Conservation (phyloP, 352 stramenopile species). For the Pythium sp. region DNA sequence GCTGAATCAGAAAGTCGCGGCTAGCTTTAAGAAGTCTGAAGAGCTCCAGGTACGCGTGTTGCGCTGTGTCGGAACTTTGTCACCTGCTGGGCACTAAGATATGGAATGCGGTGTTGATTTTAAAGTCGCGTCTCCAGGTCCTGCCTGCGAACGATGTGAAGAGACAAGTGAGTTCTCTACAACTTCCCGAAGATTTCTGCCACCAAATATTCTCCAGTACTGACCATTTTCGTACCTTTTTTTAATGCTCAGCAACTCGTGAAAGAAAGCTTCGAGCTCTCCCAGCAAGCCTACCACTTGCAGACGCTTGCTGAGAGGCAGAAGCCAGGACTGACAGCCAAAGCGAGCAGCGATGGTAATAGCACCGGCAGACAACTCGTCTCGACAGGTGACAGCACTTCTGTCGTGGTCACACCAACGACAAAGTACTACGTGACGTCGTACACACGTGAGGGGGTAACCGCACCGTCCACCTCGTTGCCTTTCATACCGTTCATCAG, state of each 20-base stretch:
- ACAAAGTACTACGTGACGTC: constrained; percentile 41
- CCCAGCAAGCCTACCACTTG: constrained; percentile 53
- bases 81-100: neutral
- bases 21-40: constrained; percentile 35
- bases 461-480: constrained; percentile 2
- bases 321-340: neutral
- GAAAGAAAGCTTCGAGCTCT: constrained; percentile 39
- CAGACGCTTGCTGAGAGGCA: constrained; percentile 35
- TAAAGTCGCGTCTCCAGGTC: constrained; percentile 10
- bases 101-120: neutral
- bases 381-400: constrained; percentile 4
- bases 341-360: neutral
- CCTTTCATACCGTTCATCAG: constrained; percentile 3
- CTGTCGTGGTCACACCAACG: constrained; percentile 15
- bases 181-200: neutral
- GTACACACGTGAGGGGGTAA: constrained; percentile 23
- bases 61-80: neutral
- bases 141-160: constrained; percentile 13
- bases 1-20: constrained; percentile 24
- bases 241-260: constrained; percentile 25
- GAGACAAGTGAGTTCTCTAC: neutral
- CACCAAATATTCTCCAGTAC: neutral
- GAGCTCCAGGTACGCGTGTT: constrained; percentile 27
- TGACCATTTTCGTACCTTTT: neutral
- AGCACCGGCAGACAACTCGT: neutral